Evolutionary conservation across 768 basidiomycete species (phyloP).

Genomic region (Kwoniella sp.): DNA sequence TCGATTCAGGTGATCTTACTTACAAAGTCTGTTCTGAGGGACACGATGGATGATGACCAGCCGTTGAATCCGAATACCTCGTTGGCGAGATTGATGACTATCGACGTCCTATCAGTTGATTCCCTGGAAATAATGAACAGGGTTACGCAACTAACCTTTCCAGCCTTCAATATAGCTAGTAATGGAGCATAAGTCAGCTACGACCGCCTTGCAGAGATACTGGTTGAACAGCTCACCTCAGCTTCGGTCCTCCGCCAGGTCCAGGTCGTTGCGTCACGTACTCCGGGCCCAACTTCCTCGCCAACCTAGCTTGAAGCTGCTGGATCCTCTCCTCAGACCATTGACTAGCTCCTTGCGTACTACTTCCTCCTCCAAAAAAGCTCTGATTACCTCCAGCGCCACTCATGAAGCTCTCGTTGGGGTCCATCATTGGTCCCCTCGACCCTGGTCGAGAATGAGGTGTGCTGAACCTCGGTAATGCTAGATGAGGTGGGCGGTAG

Average conservation of each 20-base stretch:
- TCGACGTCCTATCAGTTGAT: slow-evolving; percentile 3
- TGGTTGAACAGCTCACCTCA: slow-evolving; percentile 62
- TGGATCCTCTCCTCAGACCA: slow-evolving; percentile 70
- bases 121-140: background rate
- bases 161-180: slow-evolving; percentile 80
- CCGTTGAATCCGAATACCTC: slow-evolving; percentile 98
- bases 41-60: slow-evolving; percentile 81
- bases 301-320: slow-evolving; percentile 74
- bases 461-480: slow-evolving; percentile 19
- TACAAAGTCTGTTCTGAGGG: slow-evolving; percentile 62
- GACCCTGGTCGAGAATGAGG: slow-evolving; percentile 13
- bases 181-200: slow-evolving; percentile 9
- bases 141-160: slow-evolving; percentile 61
- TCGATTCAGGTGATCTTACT: slow-evolving; percentile 32
- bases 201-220: background rate
- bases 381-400: slow-evolving; percentile 5
- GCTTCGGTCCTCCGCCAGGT: slow-evolving; percentile 74
- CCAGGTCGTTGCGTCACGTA: slow-evolving; percentile 86
- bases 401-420: slow-evolving; percentile 16
- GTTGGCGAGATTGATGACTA: slow-evolving; percentile 91
- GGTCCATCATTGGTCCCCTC: slow-evolving; percentile 14
- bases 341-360: slow-evolving; percentile 60
- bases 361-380: slow-evolving; percentile 25
- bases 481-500: slow-evolving; percentile 23
- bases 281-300: slow-evolving; percentile 90